Evolutionary conservation across 345 rosid species (phyloP), one percentile per base, ranked within the genome.

Genomic region (Rubroshorea leprosula): DNA sequence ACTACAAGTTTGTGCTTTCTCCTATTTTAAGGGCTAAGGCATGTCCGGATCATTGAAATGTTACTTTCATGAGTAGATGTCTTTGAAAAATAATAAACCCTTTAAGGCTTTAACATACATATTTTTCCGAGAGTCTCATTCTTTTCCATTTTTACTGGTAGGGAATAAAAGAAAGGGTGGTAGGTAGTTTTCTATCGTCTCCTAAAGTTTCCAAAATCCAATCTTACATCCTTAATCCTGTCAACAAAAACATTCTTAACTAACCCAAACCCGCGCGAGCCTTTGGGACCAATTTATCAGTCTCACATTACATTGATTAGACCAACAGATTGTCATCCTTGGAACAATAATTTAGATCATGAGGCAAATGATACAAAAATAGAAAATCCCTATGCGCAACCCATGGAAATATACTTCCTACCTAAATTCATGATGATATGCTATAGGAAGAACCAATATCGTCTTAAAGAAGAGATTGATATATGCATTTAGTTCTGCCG

Each of bases 401-500:
- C 70, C 53, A 60, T 35, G 20, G 90, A 78, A 68, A 64, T 52
- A 51, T 67, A 77, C 81, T 63, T 62, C 61, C 51, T 75, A 79
- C 87, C 87, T 81, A 79, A 72, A 57, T 63, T 22, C 25, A 18
- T 66, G 56, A 66, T 58, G 69, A 64, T 59, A 54, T 68, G 49
- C 51, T 35, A 70, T 64, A 60, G 48, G 65, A 50, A 48, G 54
- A 23, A 54, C 56, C 63, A 45, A 31, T 31, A 22, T 27, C 3
- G 20, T 7, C n/a, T 1, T 6, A 25, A 45, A 15, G 51, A 5
- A 18, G n/a, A n/a, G n/a, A n/a, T n/a, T 35, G 20, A 65, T 20
- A 64, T 57, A 58, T 31, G 54, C 66, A 76, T 75, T 50, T 81
- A 71, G 86, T 74, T 81, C 76, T 64, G 65, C 50, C 69, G 86